Conservation (phyloP, 2,329 filamentous ascomycete species). For the Cryphonectria carpinicola region DNA sequence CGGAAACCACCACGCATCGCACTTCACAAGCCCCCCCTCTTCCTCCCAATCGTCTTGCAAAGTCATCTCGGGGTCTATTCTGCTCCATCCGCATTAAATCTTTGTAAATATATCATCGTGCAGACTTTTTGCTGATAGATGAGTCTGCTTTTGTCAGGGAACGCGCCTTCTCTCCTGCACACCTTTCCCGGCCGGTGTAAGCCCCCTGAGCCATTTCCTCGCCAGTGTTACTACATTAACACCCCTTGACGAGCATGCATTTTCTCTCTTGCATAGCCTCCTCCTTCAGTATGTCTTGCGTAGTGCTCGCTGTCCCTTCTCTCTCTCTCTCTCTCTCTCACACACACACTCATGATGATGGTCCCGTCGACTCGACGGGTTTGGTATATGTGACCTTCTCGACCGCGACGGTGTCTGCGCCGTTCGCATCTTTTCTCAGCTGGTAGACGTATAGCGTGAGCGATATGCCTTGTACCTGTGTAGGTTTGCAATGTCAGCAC, state of each 20-base stretch:
- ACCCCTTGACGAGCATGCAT: neutral
- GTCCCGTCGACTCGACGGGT: slow-evolving; percentile 62
- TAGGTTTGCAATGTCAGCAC: slow-evolving; percentile 4
- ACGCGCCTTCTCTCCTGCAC: neutral
- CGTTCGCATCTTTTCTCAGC: slow-evolving; percentile 75
- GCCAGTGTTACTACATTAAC: neutral
- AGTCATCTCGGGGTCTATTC: neutral
- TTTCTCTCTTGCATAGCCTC: too few relatives aligned
- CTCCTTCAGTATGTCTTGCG: neutral
- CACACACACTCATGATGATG: slow-evolving; percentile 58
- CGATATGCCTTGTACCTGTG: slow-evolving; percentile 93
- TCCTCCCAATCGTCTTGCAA: neutral
- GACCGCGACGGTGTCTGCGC: slow-evolving; percentile 77
- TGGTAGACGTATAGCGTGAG: slow-evolving; percentile 95
- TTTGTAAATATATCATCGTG: slow-evolving; percentile 16
- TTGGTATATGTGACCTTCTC: slow-evolving; percentile 89
- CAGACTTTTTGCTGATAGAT: slow-evolving; percentile 14
- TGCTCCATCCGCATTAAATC: neutral
- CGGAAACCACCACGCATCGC: neutral
- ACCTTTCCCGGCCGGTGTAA: neutral
- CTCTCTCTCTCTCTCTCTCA: slow-evolving; percentile 29
- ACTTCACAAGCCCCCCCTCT: neutral
- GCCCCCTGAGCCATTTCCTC: neutral
- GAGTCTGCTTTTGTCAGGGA: neutral
- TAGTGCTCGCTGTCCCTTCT: neutral